Base-by-base conservation (phyloP, 2,329 filamentous ascomycete genomes). In the Colletotrichum ledebouriae region DNA sequence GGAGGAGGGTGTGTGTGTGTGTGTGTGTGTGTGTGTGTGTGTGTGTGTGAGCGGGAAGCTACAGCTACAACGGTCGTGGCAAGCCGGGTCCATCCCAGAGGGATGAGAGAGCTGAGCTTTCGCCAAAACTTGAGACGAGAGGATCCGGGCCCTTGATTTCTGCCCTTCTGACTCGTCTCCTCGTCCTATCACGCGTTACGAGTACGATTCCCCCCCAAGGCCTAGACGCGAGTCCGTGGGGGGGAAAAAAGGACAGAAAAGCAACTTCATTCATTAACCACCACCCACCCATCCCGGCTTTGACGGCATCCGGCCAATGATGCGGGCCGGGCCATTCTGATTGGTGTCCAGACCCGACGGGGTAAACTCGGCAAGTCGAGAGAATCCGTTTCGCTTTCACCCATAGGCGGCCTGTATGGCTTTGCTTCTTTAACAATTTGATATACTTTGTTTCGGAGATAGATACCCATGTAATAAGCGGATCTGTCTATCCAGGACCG, bases 401-500 rank as follows among this genome's bases (percentile, higher is more conserved):
- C 29, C 6, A 4, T 29, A 6, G 29, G 29, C 29, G 29, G 29
- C 6, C 6, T 29, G 29, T 29, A 6, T 29, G 6, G 29, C 29
- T 29, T 29, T 29, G 29, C 42, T 61, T 10, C 22, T 52, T 59
- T 15, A 25, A 37, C 62, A 64, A 46, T 53, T 64, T 53, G 29
- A 52, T 9, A 2, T 29, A 9, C 29, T 25, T 47, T 47, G n/a
- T 50, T 25, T 49, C 42, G 13, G 37, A 20, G 44, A 29, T 65
- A 55, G 39, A 57, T 42, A 53, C 52, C 46, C 49, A 60, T 60
- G n/a, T 47, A 29, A 39, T 63, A 47, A 33, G 34, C 34, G 34
- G 53, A 11, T 15, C 44, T 41, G 22, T 65, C 63, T 65, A 65
- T 65, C 52, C 62, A 44, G 56, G 50, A 42, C n/a, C 17, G 22